These are phyloP conservation scores for Citrullus amarus DNA, from an alignment of 306 rosid species.

Conservation along the genomic window DNA sequence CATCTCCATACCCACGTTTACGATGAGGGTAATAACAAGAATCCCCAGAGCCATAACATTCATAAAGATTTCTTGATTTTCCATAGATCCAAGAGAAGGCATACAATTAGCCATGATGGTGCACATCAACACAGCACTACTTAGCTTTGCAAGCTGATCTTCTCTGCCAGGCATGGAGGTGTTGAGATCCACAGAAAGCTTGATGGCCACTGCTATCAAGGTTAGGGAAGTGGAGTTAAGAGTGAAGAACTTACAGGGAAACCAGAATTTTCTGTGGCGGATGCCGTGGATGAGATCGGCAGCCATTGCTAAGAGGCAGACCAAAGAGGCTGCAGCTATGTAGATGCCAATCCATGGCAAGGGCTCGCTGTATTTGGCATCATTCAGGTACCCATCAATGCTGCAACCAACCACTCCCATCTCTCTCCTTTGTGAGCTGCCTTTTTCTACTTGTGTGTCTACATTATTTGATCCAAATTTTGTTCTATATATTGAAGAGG, in stretches of 20 bases:
- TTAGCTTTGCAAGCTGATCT: slow-evolving; percentile 76
- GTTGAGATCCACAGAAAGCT: slow-evolving; percentile 66
- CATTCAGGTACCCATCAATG: slow-evolving; percentile 40
- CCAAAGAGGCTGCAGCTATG: slow-evolving; percentile 60
- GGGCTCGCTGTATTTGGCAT: slow-evolving; percentile 52
- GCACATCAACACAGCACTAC: slow-evolving; percentile 60
- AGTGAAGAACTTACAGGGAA: slow-evolving; percentile 58
- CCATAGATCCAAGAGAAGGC: slow-evolving; percentile 79
- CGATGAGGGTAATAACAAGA: slow-evolving; percentile 60
- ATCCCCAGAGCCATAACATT: slow-evolving; percentile 62
- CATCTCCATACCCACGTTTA: slow-evolving; percentile 61
- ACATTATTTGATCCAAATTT: not conserved
- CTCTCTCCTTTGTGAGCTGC: not conserved
- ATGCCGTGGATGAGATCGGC: slow-evolving; percentile 47
- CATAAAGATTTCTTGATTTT: slow-evolving; percentile 43
- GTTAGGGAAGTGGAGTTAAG: slow-evolving; percentile 76
- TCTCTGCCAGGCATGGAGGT: slow-evolving; percentile 66
- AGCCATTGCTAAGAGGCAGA: slow-evolving; percentile 47
- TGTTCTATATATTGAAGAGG: not conserved
- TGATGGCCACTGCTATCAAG: slow-evolving; percentile 45
- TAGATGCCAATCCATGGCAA: slow-evolving; percentile 92
- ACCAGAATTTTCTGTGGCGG: slow-evolving; percentile 53
- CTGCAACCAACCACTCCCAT: slow-evolving; percentile 49
- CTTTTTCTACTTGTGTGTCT: not conserved
- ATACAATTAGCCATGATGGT: slow-evolving; percentile 61